A percentile compares a stretch with the other conserved stretches of the same genome.
These are phyloP conservation scores for Candida germanica DNA, from an alignment of 805 yeast species.

Conservation along the genomic window DNA sequence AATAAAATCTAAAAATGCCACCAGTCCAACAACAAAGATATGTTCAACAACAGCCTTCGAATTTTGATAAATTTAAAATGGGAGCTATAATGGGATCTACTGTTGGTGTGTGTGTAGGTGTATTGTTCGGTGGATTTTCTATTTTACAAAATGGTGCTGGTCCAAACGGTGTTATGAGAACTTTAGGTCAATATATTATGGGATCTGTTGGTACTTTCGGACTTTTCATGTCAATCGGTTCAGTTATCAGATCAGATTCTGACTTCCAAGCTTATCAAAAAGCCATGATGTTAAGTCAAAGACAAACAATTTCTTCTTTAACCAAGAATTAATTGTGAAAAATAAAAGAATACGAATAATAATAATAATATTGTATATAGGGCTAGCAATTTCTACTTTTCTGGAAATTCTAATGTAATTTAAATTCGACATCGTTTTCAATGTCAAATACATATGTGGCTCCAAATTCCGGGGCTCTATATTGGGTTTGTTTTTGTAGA, in stretches of 20 bases:
- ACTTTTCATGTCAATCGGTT: constrained; percentile 92
- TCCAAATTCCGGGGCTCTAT: constrained; percentile 73
- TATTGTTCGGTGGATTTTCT: constrained; percentile 90
- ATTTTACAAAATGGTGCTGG: constrained; percentile 95
- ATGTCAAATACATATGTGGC: constrained; percentile 56
- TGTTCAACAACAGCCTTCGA: constrained; percentile 62
- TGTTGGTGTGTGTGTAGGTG: constrained; percentile 93
- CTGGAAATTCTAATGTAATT: constrained; percentile 3
- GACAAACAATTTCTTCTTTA: constrained; percentile 6
- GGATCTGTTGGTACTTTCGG: constrained; percentile 98
- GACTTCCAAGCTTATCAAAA: constrained; percentile 28
- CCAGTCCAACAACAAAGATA: constrained; percentile 70
- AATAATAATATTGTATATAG: constrained; percentile 8
- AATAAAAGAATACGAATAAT: too few species aligned
- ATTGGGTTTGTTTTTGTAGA: constrained; percentile 34
- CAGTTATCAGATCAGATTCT: constrained; percentile 79
- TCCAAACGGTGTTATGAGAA: constrained; percentile 95
- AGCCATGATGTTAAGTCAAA: constrained; percentile 29
- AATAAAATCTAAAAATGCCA: constrained; percentile 47
- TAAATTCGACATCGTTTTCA: constrained; percentile 12
- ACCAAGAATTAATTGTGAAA: not conserved
- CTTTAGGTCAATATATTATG: constrained; percentile 92
- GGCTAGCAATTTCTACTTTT: too few species aligned
- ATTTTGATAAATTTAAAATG: constrained; percentile 97
- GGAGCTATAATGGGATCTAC: constrained; percentile 94